Evolutionary conservation across 1,284 basidiomycete species (phyloP).

Genomic region (Pseudomicrostroma phylloplanum): DNA sequence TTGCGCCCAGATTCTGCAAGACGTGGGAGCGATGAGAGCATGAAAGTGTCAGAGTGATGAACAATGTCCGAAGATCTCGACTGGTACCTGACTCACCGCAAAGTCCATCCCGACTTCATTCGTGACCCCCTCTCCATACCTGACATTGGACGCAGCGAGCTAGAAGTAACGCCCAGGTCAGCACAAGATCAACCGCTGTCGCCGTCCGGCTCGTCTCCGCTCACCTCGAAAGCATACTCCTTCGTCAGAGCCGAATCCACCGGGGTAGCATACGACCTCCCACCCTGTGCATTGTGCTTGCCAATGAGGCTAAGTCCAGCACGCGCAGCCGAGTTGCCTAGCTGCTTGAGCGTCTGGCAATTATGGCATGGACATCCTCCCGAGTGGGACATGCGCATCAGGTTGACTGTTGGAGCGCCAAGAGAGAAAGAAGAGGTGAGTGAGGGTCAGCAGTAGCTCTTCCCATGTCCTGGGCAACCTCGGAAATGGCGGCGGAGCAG

Average conservation of each 20-base stretch:
- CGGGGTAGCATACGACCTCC: slow-evolving; percentile 64
- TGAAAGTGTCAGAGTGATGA: slow-evolving; percentile 54
- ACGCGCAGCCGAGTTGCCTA: not conserved
- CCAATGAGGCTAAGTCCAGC: slow-evolving; percentile 39
- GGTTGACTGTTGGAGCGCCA: slow-evolving; percentile 19
- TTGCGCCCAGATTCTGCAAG: slow-evolving; percentile 27
- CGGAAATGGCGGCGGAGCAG: not conserved
- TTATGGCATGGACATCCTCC: slow-evolving; percentile 42
- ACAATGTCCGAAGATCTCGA: not conserved
- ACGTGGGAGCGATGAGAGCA: slow-evolving; percentile 59
- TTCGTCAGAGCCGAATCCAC: slow-evolving; percentile 64
- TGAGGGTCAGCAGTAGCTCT: not conserved
- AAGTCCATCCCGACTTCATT: slow-evolving; percentile 86
- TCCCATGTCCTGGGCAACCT: not conserved
- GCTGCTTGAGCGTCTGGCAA: slow-evolving; percentile 23
- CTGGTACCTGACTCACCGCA: slow-evolving; percentile 51
- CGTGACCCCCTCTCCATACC: slow-evolving; percentile 50
- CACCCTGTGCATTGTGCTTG: slow-evolving; percentile 28
- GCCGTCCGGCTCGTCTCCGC: slow-evolving; percentile 16
- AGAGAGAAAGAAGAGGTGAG: not conserved
- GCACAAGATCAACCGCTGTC: not conserved
- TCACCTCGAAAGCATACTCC: slow-evolving; percentile 92
- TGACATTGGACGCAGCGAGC: slow-evolving; percentile 82
- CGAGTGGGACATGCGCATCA: slow-evolving; percentile 38
- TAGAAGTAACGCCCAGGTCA: not conserved